Evolutionary conservation across 2,329 filamentous ascomycete genomes (phyloP), one percentile per base, ranked within the genome.

Genomic region (Fusarium kyushuense): DNA sequence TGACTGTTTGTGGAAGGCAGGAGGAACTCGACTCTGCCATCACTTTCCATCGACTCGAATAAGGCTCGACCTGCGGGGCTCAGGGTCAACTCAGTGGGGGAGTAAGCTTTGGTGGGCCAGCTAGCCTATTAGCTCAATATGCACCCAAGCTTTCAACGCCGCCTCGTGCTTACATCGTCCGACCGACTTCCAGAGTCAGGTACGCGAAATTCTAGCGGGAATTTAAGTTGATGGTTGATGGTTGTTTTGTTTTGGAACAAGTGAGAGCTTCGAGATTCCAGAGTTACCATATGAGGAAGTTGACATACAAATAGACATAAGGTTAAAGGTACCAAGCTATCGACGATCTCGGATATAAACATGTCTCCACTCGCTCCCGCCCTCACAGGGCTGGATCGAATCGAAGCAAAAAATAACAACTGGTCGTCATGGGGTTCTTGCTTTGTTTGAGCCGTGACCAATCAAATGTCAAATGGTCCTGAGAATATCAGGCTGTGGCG

Each of bases 351-450:
- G 23, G 32, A 49, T 49, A 33, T 36, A 49, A 23, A 36, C 25
- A n/a, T 14, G 51, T 49, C 60, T 32, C 58, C 60, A 64, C 59
- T 58, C 33, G 25, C 59, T 64, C 67, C 66, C 65, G 65, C 61
- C 62, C 41, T 41, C 62, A 47, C 66, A 69, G 63, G 67, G 67
- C 67, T 69, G 63, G 65, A 45, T 51, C 63, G 43, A 54, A 59
- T 51, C 62, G 43, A 54, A 59, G 49, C 33, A 51, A 67, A 63
- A 70, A 70, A 53, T 29, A 29, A 47, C 5, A 38, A 27, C 27
- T 27, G 35, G n/a, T 54, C 46, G 66, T 52, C 56, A 58, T 67
- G 42, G 57, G 47, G 53, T 58, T 48, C 48, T 27, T 48, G 25
- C 45, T 64, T 64, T 64, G 61, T 64, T 53, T 65, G 52, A 29